Evolutionary conservation across 2,329 filamentous ascomycete species (phyloP).

Genomic region (Aspergillus sp.): DNA sequence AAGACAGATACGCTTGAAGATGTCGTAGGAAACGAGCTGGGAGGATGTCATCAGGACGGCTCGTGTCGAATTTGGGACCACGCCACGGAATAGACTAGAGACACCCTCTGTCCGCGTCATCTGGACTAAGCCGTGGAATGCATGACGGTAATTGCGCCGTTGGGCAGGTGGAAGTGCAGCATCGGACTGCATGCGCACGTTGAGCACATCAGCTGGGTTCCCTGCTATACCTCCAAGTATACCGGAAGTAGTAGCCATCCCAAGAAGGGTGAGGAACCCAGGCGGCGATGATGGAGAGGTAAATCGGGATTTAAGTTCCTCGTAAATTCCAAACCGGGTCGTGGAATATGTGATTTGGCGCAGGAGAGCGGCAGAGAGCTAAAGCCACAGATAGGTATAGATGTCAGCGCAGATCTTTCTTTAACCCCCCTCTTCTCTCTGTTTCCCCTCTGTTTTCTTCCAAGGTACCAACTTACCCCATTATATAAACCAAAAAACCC

Average conservation of each 20-base stretch:
- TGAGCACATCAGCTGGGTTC: constrained; percentile 93
- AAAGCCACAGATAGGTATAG: constrained; percentile 1
- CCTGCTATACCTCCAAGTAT: constrained; percentile 86
- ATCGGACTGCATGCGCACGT: constrained; percentile 97
- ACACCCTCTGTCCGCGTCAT: constrained; percentile 86
- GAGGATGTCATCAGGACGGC: constrained; percentile 67
- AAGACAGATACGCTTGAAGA: constrained; percentile 60
- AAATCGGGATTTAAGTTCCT: constrained; percentile 77
- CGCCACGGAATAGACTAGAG: constrained; percentile 72
- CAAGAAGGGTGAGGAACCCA: constrained; percentile 73
- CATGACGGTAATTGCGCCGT: constrained; percentile 85
- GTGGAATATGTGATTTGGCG: constrained; percentile 96
- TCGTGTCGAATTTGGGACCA: constrained; percentile 62
- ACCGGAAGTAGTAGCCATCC: constrained; percentile 78
- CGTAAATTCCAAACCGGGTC: constrained; percentile 94
- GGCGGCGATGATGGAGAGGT: constrained; percentile 56
- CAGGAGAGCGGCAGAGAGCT: constrained; percentile 85
- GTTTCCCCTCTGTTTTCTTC: background rate
- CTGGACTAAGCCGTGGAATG: constrained; percentile 78
- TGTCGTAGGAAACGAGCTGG: constrained; percentile 64
- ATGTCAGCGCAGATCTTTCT: constrained; percentile 1
- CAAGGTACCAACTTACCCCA: constrained; percentile 56
- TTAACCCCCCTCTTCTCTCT: background rate
- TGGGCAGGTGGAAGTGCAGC: constrained; percentile 71
- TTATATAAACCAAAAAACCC: constrained; percentile 81